phyloP scores from a whole-genome alignment of 306 rosid species.

The apple (Malus domestica) region ASM211411v1 NC_041802.1:5711001-5711500 shows the following conservation, averaged over 20 bases:
- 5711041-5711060: slow-evolving; percentile 31
- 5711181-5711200: slow-evolving; percentile 22
- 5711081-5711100: slow-evolving; percentile 1
- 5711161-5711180: background rate
- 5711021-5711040: slow-evolving; percentile 34
- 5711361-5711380: slow-evolving; percentile 14
- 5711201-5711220: slow-evolving; percentile 30
- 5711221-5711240: slow-evolving; percentile 47
- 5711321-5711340: slow-evolving; percentile 45
- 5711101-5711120: slow-evolving; percentile 19
- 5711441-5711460: slow-evolving; percentile 26
- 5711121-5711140: slow-evolving; percentile 18
- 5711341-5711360: slow-evolving; percentile 42
- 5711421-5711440: slow-evolving; percentile 1
- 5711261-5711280: slow-evolving; percentile 36
- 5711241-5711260: slow-evolving; percentile 58
- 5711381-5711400: slow-evolving; percentile 1
- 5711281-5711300: slow-evolving; percentile 75
- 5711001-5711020: slow-evolving; percentile 76
- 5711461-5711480: slow-evolving; percentile 15
- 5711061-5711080: slow-evolving; percentile 1
- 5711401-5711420: slow-evolving; percentile 46
- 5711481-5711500: background rate
- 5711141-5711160: slow-evolving; percentile 19
- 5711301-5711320: slow-evolving; percentile 28